Conservation (phyloP, 257 asterid species). For the Nicotiana tomentosiformis region DNA sequence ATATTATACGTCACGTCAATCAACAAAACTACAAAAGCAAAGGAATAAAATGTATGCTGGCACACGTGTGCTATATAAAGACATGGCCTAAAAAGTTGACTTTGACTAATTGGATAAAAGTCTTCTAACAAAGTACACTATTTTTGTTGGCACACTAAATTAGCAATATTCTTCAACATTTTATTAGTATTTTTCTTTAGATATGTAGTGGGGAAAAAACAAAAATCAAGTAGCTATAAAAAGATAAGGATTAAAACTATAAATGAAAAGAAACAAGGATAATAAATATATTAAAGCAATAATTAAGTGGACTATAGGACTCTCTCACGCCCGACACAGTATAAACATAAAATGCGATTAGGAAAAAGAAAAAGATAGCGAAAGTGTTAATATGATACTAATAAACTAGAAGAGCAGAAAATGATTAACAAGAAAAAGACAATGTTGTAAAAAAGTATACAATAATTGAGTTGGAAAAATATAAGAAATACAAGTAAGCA, state of each 20-base stretch:
- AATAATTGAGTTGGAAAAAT: neutral
- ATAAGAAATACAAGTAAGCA: neutral
- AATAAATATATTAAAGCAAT: neutral
- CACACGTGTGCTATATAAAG: neutral
- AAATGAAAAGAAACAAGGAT: neutral
- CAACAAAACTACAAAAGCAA: neutral
- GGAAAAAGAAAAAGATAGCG: neutral
- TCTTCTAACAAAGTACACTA: constrained; percentile 7
- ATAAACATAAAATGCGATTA: neutral
- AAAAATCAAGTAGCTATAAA: neutral
- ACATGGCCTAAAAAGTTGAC: constrained; percentile 21
- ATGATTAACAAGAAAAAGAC: neutral
- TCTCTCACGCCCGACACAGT: neutral
- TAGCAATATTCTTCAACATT: neutral
- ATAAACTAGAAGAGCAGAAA: neutral
- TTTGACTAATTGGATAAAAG: neutral
- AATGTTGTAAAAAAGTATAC: neutral
- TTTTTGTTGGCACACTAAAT: constrained; percentile 20
- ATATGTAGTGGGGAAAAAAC: neutral
- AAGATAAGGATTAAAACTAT: neutral
- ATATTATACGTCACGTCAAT: neutral
- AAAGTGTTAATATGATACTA: neutral
- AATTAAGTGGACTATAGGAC: neutral
- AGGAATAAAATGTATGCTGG: neutral
- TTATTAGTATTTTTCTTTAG: neutral